Evolutionary conservation across 2,329 filamentous ascomycete species (phyloP), one percentile per base, ranked within the genome.

Genomic region (Byssoonygena ceratinophila): DNA sequence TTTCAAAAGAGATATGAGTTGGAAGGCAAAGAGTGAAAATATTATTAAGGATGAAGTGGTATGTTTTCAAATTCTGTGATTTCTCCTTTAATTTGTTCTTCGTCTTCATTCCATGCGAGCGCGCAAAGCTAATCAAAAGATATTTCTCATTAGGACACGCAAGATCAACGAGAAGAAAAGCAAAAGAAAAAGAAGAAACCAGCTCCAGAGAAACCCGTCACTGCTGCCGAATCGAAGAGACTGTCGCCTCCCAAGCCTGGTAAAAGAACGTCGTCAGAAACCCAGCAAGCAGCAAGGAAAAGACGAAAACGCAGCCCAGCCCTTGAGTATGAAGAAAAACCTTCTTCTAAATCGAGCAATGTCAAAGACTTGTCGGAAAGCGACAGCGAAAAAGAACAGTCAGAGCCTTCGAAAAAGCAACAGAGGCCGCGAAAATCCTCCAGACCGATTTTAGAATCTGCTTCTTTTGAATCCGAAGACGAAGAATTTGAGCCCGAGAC

Each of bases 11-110:
- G 65, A 75, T 54, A 59, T 60, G 1, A 60, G 62, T 3, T 84
- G 81, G 81, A 82, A 78, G 57, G 56, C 60, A 11, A 68, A 66
- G 53, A 81, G 77, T 61, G 78, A 78, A 55, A 55, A 67, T 1
- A 68, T 81, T 48, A 77, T 82, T 46, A 70, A 71, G 61, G 68
- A 72, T 53, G 72, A 81, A 67, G 71, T 78, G 61, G 73, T 76
- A 65, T 27, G 32, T 16, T 22, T 14, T 39, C 23, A 39, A 25
- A 23, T 48, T 50, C 22, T 18, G 9, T 18, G 4, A n/a, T n/a
- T n/a, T n/a, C 34, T 16, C 34, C n/a, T 20, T 43, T 20, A 32
- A 23, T 36, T 39, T 23, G 31, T 41, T 40, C 16, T 18, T 39
- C 29, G 32, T 25, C 8, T 45, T 12, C n/a, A 14, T 22, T 50